A percentile compares a stretch with the other conserved stretches of the same genome.
phyloP scores from a whole-genome alignment of 208 protist genomes.

The Balamuthia mandrillaris region DNA sequence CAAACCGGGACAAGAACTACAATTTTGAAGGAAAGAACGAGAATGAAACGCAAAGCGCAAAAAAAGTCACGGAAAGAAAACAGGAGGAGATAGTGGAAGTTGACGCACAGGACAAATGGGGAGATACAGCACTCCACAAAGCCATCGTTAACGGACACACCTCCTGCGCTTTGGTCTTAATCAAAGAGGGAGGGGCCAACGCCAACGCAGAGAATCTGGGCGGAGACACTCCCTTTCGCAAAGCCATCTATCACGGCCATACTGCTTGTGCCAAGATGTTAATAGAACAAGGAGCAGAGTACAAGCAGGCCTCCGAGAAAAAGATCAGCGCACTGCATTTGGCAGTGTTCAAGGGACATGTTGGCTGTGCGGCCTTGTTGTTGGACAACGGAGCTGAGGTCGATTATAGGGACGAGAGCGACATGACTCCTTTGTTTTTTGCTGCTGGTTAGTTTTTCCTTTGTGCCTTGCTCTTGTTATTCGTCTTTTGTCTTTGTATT shows the following conservation, averaged over 20 bases:
- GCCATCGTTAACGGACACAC: conserved; percentile 14
- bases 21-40: not conserved
- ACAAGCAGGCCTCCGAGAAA: conserved; percentile 18
- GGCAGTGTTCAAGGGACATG: not conserved
- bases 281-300: not conserved
- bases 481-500: too few relatives aligned
- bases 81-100: not conserved
- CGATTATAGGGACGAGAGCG: conserved; percentile 18
- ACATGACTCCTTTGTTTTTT: conserved; percentile 27
- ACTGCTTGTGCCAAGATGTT: not conserved
- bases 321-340: conserved; percentile 2
- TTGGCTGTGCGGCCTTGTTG: not conserved
- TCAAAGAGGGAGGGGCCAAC: not conserved
- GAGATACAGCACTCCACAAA: conserved; percentile 20
- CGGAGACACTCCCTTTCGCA: conserved; percentile 8
- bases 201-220: conserved; percentile 20
- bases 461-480: too few relatives aligned
- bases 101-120: conserved; percentile 5
- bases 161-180: not conserved
- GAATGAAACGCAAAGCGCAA: not conserved
- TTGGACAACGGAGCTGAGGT: conserved; percentile 2
- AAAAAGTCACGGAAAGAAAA: too few relatives aligned
- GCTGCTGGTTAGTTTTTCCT: too few relatives aligned
- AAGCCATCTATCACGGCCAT: conserved; percentile 19
- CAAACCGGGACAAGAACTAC: not conserved